Base-by-base conservation (phyloP, 2,329 filamentous ascomycete genomes). In the Aureobasidium sp. region DNA sequence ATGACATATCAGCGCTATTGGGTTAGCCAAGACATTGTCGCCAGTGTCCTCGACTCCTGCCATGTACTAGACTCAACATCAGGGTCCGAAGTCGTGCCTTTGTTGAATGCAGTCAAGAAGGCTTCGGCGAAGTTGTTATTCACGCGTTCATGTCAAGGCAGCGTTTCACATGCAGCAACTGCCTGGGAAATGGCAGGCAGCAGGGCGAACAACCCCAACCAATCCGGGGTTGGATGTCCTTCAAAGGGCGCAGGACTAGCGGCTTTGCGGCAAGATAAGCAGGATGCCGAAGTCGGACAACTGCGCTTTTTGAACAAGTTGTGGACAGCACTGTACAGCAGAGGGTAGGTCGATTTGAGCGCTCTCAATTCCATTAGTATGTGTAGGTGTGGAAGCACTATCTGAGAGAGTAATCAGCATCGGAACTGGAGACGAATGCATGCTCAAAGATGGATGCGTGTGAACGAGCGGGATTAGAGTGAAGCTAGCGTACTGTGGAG, bases 191-290 rank as follows among this genome's bases (percentile, higher is more conserved):
- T 54, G 39, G 39, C 53, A 57, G 53, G 53, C 53, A 57, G 53
- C 53, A 44, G 53, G 39, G 53, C 53, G 34, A 30, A 36, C n/a
- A 13, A 21, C 41, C 53, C 53, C 41, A 57, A 57, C 53, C 53
- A 57, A 57, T 57, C 39, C 39, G n/a, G 53, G 53, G 53, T 45
- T 42, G 49, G 3, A 42, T 57, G 53, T 45, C 30, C 29, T 45
- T 10, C 14, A 29, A 44, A 57, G 53, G 53, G 53, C 53, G 53
- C 53, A 57, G 39, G 45, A 57, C 53, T 57, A 57, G 53, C 53
- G 53, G 39, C 27, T 29, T 29, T 16, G 29, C 53, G 39, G 29
- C 53, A 41, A 57, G 53, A 57, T 57, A 57, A 57, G 53, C 53
- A 57, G 53, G 39, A 34, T 39, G 39, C 53, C 53, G 53, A 34